Base-by-base conservation (phyloP, 345 rosid species). In the Toxicodendron radicans region DNA sequence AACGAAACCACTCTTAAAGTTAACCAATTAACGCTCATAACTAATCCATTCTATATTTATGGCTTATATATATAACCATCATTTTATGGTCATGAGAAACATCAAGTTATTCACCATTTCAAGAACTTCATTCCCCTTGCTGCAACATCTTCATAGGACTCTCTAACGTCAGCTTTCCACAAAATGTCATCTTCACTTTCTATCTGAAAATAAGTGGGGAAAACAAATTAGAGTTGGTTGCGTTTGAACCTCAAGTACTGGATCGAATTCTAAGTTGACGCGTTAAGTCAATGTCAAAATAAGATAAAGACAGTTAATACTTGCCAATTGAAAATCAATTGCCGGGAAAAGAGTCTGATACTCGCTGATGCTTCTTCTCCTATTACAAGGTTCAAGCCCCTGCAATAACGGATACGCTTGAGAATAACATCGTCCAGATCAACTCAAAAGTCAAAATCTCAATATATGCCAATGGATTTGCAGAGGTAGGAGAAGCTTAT, bases 311-410 rank as follows among this genome's bases (percentile, higher is more conserved):
- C 11, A 18, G 7, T 14, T 18, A 43, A 13, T 32, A 35, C 88
- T 80, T 84, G 70, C 97, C 92, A 87, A 70, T 9, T 92, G 85
- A 64, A 92, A 88, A 78, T 92, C 96, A 70, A 92, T 76, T 41
- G 82, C 80, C 4, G 97, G 96, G 75, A 90, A 92, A 61, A 82
- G 79, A 70, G 79, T 21, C 53, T 35, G 84, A 66, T 79, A 85
- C 73, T 89, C 88, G 77, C 79, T 82, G 48, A 90, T 82, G 74
- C 79, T 81, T 80, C 84, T 84, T 79, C 97, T 88, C 85, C 70
- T 87, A 61, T 92, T 94, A 78, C 91, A 89, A 67, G 94, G 97
- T 81, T 86, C 89, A 20, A 84, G 74, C 75, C 95, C 94, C 97
- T 92, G 85, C 74, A 38, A n/a, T 10, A 16, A 20, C 56, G 24